A percentile compares a stretch with the other conserved stretches of the same genome.
Evolutionary conservation across 768 basidiomycete genomes (phyloP).

Genomic region (Tulasnella sp.): DNA sequence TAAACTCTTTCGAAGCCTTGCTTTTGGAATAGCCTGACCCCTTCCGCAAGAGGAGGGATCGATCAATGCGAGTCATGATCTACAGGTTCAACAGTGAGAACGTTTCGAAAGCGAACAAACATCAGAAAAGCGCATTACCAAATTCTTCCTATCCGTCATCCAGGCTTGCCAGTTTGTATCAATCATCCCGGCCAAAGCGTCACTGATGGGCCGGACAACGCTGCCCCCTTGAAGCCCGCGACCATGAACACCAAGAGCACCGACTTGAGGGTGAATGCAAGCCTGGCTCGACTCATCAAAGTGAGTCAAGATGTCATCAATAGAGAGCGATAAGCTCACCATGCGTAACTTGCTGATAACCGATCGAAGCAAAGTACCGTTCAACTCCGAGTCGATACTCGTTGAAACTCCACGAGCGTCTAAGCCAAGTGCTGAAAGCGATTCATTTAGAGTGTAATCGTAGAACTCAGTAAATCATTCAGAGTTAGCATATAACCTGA

Average conservation of each 20-base stretch:
- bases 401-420: slow-evolving; percentile 66
- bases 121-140: slow-evolving; percentile 44
- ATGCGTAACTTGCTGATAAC: slow-evolving; percentile 63
- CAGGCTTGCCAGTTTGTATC: slow-evolving; percentile 69
- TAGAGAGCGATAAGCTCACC: background rate
- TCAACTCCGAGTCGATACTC: slow-evolving; percentile 59
- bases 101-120: slow-evolving; percentile 18
- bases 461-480: slow-evolving; percentile 56
- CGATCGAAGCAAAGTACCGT: slow-evolving; percentile 56
- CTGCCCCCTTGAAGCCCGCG: slow-evolving; percentile 40
- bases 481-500: background rate
- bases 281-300: slow-evolving; percentile 43
- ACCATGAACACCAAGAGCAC: slow-evolving; percentile 55
- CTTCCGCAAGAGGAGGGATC: slow-evolving; percentile 61
- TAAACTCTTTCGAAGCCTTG: slow-evolving; percentile 51
- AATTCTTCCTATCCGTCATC: slow-evolving; percentile 64
- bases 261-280: slow-evolving; percentile 92
- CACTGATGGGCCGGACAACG: slow-evolving; percentile 70
- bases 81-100: slow-evolving; percentile 36
- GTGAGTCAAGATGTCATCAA: background rate
- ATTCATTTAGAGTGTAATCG: slow-evolving; percentile 63
- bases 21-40: slow-evolving; percentile 48
- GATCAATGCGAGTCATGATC: slow-evolving; percentile 53
- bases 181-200: slow-evolving; percentile 74
- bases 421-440: slow-evolving; percentile 62